Evolutionary conservation across 331 rosid species (phyloP), one percentile per base, ranked within the genome.

Genomic region (Quercus phellos): DNA sequence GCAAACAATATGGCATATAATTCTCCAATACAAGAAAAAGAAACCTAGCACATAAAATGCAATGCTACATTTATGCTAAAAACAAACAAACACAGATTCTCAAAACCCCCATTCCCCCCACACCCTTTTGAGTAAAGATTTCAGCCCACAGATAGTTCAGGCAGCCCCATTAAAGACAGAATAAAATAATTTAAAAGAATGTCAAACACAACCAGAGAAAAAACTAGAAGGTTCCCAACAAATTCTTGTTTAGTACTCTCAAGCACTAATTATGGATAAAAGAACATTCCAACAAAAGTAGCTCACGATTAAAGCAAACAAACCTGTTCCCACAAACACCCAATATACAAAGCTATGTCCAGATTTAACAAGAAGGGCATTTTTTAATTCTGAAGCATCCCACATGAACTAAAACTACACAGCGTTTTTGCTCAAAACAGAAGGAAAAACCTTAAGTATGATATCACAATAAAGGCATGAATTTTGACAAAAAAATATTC

Each of bases 241-340:
- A 58, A 22, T 27, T 24, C 66, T 67, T 30, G 55, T 66, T 46
- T 24, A 29, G 11, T 13, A 46, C 16, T 12, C 53, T 46, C 16
- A 46, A 46, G 53, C 53, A 46, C 53, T 46, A 46, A 46, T 10
- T 46, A 46, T 46, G 53, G 53, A 46, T 10, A 12, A 46, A 46
- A 13, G 16, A 64, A 21, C 71, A 60, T 70, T 81, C 56, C 38
- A 51, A 21, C 67, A 74, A 46, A 80, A 55, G 74, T 71, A 77
- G 35, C 85, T 63, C 24, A 70, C 42, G 38, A 61, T 55, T 72
- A 51, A 51, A 64, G 60, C 74, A 51, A 84, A 46, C 63, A 12
- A 4, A 10, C 73, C 63, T 18, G 50, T 50, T 5, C 30, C 69
- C 61, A 42, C 76, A 71, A 54, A 70, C 53, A 46, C 72, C 18